phyloP scores from a whole-genome alignment of 805 yeast genomes.

The Ogataea allantospora region DNA sequence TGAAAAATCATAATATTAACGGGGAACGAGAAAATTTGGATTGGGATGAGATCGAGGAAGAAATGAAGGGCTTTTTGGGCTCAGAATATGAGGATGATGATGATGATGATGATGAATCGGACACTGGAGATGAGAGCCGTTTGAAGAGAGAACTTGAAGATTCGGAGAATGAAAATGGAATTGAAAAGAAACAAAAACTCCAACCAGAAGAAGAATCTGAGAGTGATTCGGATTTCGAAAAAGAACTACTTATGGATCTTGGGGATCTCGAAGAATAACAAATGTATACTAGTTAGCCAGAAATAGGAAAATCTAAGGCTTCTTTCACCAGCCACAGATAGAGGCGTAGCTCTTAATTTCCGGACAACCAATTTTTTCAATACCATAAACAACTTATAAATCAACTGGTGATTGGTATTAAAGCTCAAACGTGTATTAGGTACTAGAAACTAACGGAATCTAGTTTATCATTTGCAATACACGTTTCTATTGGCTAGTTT shows the following conservation, averaged over 20 bases:
- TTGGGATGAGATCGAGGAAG: slow-evolving; percentile 55
- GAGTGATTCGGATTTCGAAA: slow-evolving; percentile 47
- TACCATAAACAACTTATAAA: no score
- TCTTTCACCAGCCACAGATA: slow-evolving; percentile 2
- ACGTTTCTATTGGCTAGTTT: not conserved
- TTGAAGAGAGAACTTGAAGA: slow-evolving; percentile 23
- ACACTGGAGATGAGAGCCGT: slow-evolving; percentile 13
- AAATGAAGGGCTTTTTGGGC: slow-evolving; percentile 49
- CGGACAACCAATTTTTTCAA: no score
- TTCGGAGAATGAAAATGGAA: slow-evolving; percentile 20
- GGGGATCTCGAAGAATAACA: slow-evolving; percentile 40
- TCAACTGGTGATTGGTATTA: no score
- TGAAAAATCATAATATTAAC: slow-evolving; percentile 35
- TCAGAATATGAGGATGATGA: slow-evolving; percentile 44
- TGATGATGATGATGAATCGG: slow-evolving; percentile 22
- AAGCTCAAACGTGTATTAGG: not conserved
- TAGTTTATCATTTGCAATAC: not conserved
- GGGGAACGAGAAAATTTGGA: slow-evolving; percentile 46
- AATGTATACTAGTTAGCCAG: not conserved
- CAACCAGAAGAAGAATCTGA: slow-evolving; percentile 13
- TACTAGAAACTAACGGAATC: not conserved
- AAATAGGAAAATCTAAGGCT: no score
- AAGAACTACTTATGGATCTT: slow-evolving; percentile 48
- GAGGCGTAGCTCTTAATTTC: no score
- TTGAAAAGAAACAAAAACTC: slow-evolving; percentile 21